These are phyloP conservation scores for Leptosphaerulina australis DNA, from an alignment of 2,329 filamentous ascomycete genomes.

Conservation along the genomic window DNA sequence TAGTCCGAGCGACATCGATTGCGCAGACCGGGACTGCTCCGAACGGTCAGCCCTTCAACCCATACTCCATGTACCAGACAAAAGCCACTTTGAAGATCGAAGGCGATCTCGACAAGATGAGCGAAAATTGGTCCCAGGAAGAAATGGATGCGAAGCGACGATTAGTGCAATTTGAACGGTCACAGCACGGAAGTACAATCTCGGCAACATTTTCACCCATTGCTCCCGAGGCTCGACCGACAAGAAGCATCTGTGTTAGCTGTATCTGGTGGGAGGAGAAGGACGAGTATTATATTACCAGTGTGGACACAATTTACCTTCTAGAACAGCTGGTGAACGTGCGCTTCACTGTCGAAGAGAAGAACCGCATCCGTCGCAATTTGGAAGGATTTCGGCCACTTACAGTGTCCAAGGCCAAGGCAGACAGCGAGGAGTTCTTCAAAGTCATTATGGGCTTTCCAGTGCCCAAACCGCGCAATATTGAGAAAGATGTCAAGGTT, in stretches of 20 bases:
- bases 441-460: constrained; percentile 99
- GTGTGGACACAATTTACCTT: constrained; percentile 95
- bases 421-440: constrained; percentile 96
- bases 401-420: constrained; percentile 91
- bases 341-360: constrained; percentile 94
- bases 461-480: constrained; percentile 92
- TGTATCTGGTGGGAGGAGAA: constrained; percentile 98
- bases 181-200: constrained; percentile 81
- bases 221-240: constrained; percentile 75
- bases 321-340: constrained; percentile 86
- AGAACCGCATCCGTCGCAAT: constrained; percentile 96
- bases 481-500: constrained; percentile 99
- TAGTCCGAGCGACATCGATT: constrained; percentile 72
- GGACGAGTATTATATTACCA: constrained; percentile 89
- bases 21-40: constrained; percentile 58
- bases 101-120: constrained; percentile 85
- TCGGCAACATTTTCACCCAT: constrained; percentile 80
- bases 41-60: constrained; percentile 64
- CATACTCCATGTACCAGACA: constrained; percentile 76
- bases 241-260: constrained; percentile 90
- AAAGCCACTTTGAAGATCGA: constrained; percentile 86
- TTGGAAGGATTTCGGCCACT: constrained; percentile 90
- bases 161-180: constrained; percentile 86
- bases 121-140: constrained; percentile 78
- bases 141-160: constrained; percentile 80